These are phyloP conservation scores for Penicillium sp. DNA, from an alignment of 2,329 filamentous ascomycete species.

Conservation along the genomic window DNA sequence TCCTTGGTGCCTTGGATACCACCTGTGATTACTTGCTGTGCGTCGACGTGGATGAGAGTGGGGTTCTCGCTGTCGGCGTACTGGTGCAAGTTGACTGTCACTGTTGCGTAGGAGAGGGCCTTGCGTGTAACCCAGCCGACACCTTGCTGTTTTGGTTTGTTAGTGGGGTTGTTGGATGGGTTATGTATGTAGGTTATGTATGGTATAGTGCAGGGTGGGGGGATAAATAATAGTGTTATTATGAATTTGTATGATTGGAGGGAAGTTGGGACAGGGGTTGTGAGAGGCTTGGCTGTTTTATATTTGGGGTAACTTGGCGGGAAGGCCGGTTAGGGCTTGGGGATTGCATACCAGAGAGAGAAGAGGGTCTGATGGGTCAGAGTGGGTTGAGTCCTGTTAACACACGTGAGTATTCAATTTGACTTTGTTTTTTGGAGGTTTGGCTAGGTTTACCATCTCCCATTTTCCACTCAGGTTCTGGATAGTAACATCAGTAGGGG, in stretches of 20 bases:
- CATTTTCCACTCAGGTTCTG: slow-evolving; percentile 69
- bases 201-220: neutral
- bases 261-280: neutral
- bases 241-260: neutral
- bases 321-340: slow-evolving; percentile 1
- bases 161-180: slow-evolving; percentile 8
- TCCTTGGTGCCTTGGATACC: slow-evolving; percentile 68
- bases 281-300: neutral
- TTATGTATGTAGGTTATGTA: neutral
- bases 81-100: slow-evolving; percentile 65
- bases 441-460: slow-evolving; percentile 59
- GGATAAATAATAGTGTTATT: neutral
- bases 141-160: slow-evolving; percentile 55
- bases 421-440: neutral
- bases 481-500: slow-evolving; percentile 65
- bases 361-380: slow-evolving; percentile 66
- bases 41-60: slow-evolving; percentile 62
- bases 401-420: slow-evolving; percentile 1
- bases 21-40: slow-evolving; percentile 70
- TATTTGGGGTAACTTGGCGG: neutral
- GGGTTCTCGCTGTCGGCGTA: slow-evolving; percentile 47
- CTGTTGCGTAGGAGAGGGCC: slow-evolving; percentile 65
- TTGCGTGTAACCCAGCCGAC: slow-evolving; percentile 72
- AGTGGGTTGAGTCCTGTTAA: slow-evolving; percentile 70
- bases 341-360: slow-evolving; percentile 57